Base-by-base conservation (phyloP, 176 grass and related monocot species). In the Oryza nivara region DNA sequence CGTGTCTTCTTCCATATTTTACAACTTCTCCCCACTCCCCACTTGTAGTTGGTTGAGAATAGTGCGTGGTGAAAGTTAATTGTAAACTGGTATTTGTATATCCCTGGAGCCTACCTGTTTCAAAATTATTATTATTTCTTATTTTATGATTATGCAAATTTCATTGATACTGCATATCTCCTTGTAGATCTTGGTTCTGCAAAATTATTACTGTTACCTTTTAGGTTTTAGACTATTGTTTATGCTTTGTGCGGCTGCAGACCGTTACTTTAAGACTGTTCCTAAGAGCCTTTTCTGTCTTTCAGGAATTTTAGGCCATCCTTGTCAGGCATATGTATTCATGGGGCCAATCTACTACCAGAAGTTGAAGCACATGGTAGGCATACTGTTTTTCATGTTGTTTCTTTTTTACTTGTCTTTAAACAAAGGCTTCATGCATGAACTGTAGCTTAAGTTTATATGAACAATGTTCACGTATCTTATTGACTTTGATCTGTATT, bases 291-390 rank as follows among this genome's bases (percentile, higher is more conserved):
- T 79, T 73, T 46, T 67, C 11, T 85, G 70, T 13, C 36, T 87
- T 79, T 86, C 89, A 98, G 96, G 96, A 58, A 98, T 98, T 90
- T 81, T 91, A 61, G 96, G 96, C 46, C 85, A 85, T 88, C 96
- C 96, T 56, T 84, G 93, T 36, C 89, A 98, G 89, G 89, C 96
- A 83, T 98, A 98, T 76, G 87, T 98, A 48, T 98, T 98, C 79
- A 98, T 98, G 91, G 96, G 93, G 49, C 96, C 93, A 81, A 98
- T 98, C 77, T 98, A 95, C 81, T 95, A 95, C 79, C 96, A 95
- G 76, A 98, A 98, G 81, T 82, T 98, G 61, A 98, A 98, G 83
- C 96, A 98, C 67, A 98, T 98, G 96, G 96, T 98, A 92, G 28
- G 74, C 75, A 80, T 74, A 77, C 16, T 25, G 72, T 78, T 17